phyloP scores from a whole-genome alignment of 805 yeast genomes.

The Lachancea fermentati region DNA sequence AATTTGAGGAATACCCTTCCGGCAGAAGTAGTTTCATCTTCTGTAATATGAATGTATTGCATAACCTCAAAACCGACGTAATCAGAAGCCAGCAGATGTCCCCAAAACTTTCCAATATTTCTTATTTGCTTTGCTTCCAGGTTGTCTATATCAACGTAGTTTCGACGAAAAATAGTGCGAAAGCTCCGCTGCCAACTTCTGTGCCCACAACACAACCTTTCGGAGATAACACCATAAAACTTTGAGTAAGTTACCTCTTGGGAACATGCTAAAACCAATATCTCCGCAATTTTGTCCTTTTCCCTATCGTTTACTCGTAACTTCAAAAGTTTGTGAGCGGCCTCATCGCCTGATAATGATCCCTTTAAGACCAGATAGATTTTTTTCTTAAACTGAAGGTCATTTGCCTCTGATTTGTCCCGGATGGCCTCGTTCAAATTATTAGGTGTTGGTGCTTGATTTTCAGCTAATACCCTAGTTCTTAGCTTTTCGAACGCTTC shows the following conservation, averaged over 20 bases:
- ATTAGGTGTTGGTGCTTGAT: slow-evolving; percentile 12
- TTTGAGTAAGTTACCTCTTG: slow-evolving; percentile 86
- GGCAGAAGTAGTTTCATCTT: slow-evolving; percentile 70
- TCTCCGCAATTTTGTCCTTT: slow-evolving; percentile 56
- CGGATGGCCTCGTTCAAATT: slow-evolving; percentile 28
- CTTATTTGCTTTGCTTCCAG: slow-evolving; percentile 69
- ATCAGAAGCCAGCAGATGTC: slow-evolving; percentile 71
- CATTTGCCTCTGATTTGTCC: slow-evolving; percentile 65
- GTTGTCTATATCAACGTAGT: slow-evolving; percentile 55
- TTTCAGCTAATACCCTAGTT: slow-evolving; percentile 15
- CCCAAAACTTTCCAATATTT: slow-evolving; percentile 80
- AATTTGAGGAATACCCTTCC: slow-evolving; percentile 76
- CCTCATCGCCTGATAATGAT: slow-evolving; percentile 86
- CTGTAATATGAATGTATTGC: slow-evolving; percentile 53
- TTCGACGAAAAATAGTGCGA: slow-evolving; percentile 44
- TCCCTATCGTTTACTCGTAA: slow-evolving; percentile 39
- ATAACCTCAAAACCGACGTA: slow-evolving; percentile 60
- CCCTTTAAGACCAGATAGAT: slow-evolving; percentile 84
- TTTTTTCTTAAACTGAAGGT: slow-evolving; percentile 62
- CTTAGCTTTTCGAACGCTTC: slow-evolving; percentile 9
- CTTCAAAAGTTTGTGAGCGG: slow-evolving; percentile 75
- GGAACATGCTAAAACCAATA: slow-evolving; percentile 72
- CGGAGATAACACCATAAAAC: slow-evolving; percentile 73
- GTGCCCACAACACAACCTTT: slow-evolving; percentile 49
- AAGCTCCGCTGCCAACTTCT: slow-evolving; percentile 56